Conservation (phyloP, 2,329 filamentous ascomycete genomes). For the Fragosphaeria purpurea region DNA sequence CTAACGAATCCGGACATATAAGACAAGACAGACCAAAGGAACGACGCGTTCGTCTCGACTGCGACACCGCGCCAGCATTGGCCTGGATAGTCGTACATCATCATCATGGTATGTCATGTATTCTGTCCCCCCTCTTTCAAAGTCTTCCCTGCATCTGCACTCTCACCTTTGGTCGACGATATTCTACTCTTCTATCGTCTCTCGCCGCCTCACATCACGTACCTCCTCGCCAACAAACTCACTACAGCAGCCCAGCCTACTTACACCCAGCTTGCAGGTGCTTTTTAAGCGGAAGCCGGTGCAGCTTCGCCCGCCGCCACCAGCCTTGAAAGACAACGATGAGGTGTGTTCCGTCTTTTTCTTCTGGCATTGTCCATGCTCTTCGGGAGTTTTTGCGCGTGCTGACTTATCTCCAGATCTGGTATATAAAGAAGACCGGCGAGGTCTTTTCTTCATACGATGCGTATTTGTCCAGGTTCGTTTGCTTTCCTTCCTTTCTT, state of each 20-base stretch:
- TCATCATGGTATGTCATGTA: too few species aligned
- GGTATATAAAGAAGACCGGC: constrained; percentile 80
- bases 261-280: constrained; percentile 47
- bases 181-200: not conserved
- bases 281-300: constrained; percentile 95
- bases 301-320: constrained; percentile 60
- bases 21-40: too few species aligned
- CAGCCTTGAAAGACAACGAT: constrained; percentile 62
- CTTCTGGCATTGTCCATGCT: not conserved
- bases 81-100: too few species aligned
- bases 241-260: too few species aligned
- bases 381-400: constrained; percentile 1
- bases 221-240: too few species aligned
- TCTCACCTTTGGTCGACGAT: too few species aligned
- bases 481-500: constrained; percentile 3
- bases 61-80: too few species aligned
- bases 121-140: too few species aligned
- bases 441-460: constrained; percentile 88
- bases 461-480: constrained; percentile 73
- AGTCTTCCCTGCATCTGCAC: too few species aligned
- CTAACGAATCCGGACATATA: too few species aligned
- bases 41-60: not conserved
- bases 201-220: not conserved
- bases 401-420: constrained; percentile 51
- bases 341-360: constrained; percentile 51